phyloP scores from a whole-genome alignment of 495 filamentous ascomycete genomes.

The Talaromyces liani region DNA sequence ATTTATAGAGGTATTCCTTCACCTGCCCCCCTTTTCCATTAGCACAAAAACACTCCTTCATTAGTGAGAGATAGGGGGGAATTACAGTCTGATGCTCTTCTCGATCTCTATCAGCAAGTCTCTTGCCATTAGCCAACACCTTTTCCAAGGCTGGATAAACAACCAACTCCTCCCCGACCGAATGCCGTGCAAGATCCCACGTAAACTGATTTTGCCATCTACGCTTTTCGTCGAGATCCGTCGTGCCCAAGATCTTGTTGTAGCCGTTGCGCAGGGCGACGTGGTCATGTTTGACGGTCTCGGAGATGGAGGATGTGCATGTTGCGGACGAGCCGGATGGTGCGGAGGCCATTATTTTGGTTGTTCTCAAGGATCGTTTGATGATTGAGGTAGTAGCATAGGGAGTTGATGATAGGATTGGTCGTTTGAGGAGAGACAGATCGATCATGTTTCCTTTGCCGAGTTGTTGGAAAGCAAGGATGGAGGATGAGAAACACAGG shows the following conservation, averaged over 20 bases:
- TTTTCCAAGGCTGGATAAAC: conserved; percentile 59
- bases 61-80: neutral
- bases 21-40: conserved; percentile 24
- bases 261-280: conserved; percentile 48
- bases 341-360: neutral
- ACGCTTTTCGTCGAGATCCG: conserved; percentile 38
- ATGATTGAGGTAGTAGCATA: too few species aligned
- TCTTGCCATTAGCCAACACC: conserved; percentile 38
- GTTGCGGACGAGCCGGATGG: neutral
- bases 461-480: neutral
- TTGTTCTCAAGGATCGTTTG: too few species aligned
- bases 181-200: conserved; percentile 60
- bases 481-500: too few species aligned
- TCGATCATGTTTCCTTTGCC: neutral
- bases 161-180: conserved; percentile 55
- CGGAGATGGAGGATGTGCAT: conserved; percentile 25
- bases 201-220: conserved; percentile 57
- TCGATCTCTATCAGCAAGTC: conserved; percentile 47
- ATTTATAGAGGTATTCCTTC: conserved; percentile 49
- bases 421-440: neutral
- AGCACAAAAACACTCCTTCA: neutral
- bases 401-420: neutral
- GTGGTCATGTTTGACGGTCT: conserved; percentile 54
- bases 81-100: conserved; percentile 47
- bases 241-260: conserved; percentile 43